These are phyloP conservation scores for Boletus semigastroideus DNA, from an alignment of 1,284 basidiomycete species.

Conservation along the genomic window DNA sequence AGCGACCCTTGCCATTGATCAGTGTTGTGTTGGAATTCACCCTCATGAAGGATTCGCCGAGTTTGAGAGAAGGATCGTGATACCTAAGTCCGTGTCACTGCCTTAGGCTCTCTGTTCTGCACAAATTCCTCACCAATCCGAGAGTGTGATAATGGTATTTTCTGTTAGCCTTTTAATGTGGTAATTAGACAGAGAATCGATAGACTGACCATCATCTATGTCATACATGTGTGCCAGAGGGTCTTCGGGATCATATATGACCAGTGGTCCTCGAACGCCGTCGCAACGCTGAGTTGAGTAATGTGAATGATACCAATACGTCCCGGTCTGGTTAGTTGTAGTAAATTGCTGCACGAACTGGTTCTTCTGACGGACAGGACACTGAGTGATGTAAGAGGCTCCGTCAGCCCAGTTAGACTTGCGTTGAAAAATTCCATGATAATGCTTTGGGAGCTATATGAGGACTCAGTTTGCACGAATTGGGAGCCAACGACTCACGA, in stretches of 20 bases:
- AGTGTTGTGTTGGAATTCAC: constrained; percentile 37
- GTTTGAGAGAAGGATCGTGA: constrained; percentile 15
- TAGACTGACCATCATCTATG: constrained; percentile 35
- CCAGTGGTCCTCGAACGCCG: constrained; percentile 43
- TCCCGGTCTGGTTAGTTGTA: constrained; percentile 21
- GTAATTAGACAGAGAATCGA: background rate
- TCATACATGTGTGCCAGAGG: constrained; percentile 36
- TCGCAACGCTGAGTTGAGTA: constrained; percentile 39
- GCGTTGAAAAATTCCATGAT: constrained; percentile 32
- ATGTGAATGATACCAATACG: constrained; percentile 37
- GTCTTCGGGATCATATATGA: constrained; percentile 41
- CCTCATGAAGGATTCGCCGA: background rate
- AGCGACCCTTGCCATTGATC: constrained; percentile 53
- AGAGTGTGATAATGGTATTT: constrained; percentile 30
- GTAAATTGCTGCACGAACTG: constrained; percentile 27
- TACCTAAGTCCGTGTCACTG: constrained; percentile 22
- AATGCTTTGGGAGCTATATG: constrained; percentile 26
- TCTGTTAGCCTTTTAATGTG: constrained; percentile 9
- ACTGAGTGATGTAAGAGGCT: constrained; percentile 33
- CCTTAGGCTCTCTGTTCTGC: background rate
- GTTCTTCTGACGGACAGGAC: constrained; percentile 25
- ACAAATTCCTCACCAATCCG: constrained; percentile 27
- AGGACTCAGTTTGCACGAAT: background rate
- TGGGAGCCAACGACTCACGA: constrained; percentile 23
- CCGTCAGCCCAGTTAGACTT: constrained; percentile 35